phyloP scores from a whole-genome alignment of 1,284 basidiomycete species.

The Cutaneotrichosporon spelunceum region DNA sequence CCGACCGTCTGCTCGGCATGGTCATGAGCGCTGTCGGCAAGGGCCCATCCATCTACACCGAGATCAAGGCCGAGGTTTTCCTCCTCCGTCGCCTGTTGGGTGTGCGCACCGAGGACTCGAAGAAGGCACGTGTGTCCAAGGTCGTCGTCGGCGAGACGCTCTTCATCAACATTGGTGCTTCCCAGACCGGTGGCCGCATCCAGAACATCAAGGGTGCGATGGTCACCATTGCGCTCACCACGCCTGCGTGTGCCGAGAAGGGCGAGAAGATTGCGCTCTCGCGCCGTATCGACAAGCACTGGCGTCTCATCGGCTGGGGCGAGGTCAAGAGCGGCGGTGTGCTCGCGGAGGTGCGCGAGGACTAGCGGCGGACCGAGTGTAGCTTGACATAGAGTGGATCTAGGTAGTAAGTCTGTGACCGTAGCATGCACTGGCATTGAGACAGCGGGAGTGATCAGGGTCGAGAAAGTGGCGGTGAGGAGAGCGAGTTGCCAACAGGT shows the following conservation, averaged over 20 bases:
- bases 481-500: too few relatives aligned
- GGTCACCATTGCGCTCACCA: constrained; percentile 86
- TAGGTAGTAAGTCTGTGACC: not conserved
- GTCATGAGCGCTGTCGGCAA: constrained; percentile 92
- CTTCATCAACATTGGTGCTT: constrained; percentile 90
- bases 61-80: constrained; percentile 63
- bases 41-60: constrained; percentile 88
- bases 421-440: constrained; percentile 8
- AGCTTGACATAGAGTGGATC: not conserved
- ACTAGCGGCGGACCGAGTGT: constrained; percentile 4
- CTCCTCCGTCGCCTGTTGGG: constrained; percentile 90
- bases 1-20: constrained; percentile 93
- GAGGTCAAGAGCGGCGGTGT: constrained; percentile 45
- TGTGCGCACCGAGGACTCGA: constrained; percentile 97
- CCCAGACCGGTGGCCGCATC: constrained; percentile 88
- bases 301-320: constrained; percentile 61
- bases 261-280: constrained; percentile 93
- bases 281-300: constrained; percentile 94
- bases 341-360: constrained; percentile 36
- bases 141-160: constrained; percentile 89
- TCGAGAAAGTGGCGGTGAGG: too few relatives aligned
- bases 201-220: constrained; percentile 86
- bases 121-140: constrained; percentile 91
- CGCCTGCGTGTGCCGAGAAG: constrained; percentile 87
- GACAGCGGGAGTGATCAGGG: not conserved